Conservation (phyloP, 768 basidiomycete species). For the Galerina sulciceps region DNA sequence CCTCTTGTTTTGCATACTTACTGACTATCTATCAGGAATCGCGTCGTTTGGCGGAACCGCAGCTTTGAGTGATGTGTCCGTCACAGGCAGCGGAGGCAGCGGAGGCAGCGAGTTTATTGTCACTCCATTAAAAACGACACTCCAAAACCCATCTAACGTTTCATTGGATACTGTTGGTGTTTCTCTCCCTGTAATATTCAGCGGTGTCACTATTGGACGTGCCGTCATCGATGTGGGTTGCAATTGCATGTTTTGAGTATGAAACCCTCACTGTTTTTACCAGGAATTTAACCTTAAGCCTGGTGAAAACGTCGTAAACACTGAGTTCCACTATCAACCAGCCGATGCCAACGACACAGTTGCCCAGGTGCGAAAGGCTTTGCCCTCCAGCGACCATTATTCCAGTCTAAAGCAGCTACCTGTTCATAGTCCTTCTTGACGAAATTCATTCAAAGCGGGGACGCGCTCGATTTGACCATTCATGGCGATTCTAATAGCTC, state of each 20-base stretch:
- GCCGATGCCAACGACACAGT: conserved; percentile 66
- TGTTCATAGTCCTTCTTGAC: conserved; percentile 54
- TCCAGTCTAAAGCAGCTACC: not conserved
- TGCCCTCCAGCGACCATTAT: not conserved
- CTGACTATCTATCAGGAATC: conserved; percentile 46
- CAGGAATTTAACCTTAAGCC: conserved; percentile 63
- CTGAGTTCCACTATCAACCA: conserved; percentile 74
- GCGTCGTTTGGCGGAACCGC: conserved; percentile 60
- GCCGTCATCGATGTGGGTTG: conserved; percentile 60
- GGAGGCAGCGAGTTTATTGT: conserved; percentile 64
- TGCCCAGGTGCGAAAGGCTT: conserved; percentile 45
- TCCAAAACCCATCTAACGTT: conserved; percentile 72
- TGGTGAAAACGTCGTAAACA: conserved; percentile 52
- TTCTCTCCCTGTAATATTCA: conserved; percentile 60
- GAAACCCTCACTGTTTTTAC: not conserved
- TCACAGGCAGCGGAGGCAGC: conserved; percentile 66
- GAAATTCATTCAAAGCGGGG: conserved; percentile 58
- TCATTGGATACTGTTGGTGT: conserved; percentile 62
- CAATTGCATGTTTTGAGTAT: not conserved
- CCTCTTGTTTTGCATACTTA: not conserved
- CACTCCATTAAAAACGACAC: conserved; percentile 56
- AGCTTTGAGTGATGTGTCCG: conserved; percentile 55
- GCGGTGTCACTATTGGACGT: conserved; percentile 59
- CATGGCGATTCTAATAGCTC: conserved; percentile 63
- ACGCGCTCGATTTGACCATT: conserved; percentile 54